These are phyloP conservation scores for Saccharomycopsis fermentans DNA, from an alignment of 805 yeast genomes.

Conservation along the genomic window DNA sequence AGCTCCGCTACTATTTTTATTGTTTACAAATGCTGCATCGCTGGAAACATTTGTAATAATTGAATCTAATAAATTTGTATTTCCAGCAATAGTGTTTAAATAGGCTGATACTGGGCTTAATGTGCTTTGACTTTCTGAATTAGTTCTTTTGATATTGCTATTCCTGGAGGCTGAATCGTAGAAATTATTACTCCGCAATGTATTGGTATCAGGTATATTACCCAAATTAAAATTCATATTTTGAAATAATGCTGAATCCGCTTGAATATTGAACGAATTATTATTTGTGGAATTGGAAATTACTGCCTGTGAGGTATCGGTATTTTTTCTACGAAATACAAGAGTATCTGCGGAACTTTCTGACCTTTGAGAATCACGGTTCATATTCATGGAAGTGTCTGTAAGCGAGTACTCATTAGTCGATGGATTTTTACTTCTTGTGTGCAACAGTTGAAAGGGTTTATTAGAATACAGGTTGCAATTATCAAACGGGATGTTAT, in stretches of 20 bases:
- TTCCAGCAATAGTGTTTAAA: neutral
- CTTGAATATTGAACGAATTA: too few relatives aligned
- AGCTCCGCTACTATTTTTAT: neutral
- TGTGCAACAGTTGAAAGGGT: neutral
- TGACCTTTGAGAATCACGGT: too few relatives aligned
- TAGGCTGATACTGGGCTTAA: neutral
- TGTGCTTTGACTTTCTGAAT: neutral
- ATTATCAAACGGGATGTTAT: too few relatives aligned
- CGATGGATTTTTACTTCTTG: too few relatives aligned
- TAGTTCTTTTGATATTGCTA: neutral
- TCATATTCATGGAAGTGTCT: too few relatives aligned
- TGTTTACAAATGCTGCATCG: neutral
- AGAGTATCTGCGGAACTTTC: neutral
- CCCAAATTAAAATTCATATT: too few relatives aligned
- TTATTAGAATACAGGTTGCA: neutral
- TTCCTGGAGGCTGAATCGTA: neutral
- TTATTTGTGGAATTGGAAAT: too few relatives aligned
- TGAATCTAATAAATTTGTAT: neutral
- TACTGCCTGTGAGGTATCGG: neutral
- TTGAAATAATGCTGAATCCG: too few relatives aligned
- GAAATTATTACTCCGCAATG: neutral
- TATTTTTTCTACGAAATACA: constrained; percentile 6
- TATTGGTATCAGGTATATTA: too few relatives aligned
- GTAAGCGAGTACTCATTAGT: too few relatives aligned
- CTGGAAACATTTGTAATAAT: neutral